Conservation (phyloP, 495 filamentous ascomycete species). For the Xylaria curta region DNA sequence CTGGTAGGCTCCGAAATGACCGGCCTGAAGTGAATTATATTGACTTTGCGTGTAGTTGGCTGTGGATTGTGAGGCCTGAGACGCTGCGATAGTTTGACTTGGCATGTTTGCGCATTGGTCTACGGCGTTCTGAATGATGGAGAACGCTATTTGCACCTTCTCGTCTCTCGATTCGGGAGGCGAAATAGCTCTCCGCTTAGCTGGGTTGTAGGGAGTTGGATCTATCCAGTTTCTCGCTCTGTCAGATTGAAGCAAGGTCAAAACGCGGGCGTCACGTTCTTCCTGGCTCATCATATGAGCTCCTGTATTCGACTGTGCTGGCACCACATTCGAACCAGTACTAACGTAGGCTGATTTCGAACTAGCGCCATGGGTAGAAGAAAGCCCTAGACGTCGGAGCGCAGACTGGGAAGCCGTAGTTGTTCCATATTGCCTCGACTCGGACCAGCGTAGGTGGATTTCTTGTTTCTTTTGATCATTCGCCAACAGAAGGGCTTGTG, state of each 20-base stretch:
- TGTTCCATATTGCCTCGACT: conserved; percentile 30
- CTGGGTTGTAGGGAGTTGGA: conserved; percentile 41
- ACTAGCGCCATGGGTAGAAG: not conserved
- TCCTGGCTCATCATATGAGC: conserved; percentile 24
- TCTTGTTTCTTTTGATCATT: conserved; percentile 38
- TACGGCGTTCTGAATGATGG: conserved; percentile 39
- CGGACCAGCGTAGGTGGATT: conserved; percentile 40
- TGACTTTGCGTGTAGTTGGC: not conserved
- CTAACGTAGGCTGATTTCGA: not conserved
- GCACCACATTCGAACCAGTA: not conserved
- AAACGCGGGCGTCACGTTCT: conserved; percentile 30
- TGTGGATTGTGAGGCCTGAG: conserved; percentile 34
- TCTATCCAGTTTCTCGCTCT: conserved; percentile 43
- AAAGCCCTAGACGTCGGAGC: conserved; percentile 27
- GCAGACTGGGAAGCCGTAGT: conserved; percentile 28
- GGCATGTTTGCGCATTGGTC: conserved; percentile 40
- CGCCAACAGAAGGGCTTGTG: conserved; percentile 31
- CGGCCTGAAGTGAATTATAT: conserved; percentile 1
- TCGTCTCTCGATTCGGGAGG: conserved; percentile 44
- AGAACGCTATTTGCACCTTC: conserved; percentile 39
- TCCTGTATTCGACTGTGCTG: not conserved
- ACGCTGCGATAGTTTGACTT: conserved; percentile 40
- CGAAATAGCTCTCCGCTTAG: conserved; percentile 33
- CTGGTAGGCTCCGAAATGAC: conserved; percentile 18
- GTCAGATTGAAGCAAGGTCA: conserved; percentile 43